Percentiles rank a stretch among this genome's conserved stretches.
Conservation (phyloP, 768 basidiomycete species). For the Russula emetica region DNA sequence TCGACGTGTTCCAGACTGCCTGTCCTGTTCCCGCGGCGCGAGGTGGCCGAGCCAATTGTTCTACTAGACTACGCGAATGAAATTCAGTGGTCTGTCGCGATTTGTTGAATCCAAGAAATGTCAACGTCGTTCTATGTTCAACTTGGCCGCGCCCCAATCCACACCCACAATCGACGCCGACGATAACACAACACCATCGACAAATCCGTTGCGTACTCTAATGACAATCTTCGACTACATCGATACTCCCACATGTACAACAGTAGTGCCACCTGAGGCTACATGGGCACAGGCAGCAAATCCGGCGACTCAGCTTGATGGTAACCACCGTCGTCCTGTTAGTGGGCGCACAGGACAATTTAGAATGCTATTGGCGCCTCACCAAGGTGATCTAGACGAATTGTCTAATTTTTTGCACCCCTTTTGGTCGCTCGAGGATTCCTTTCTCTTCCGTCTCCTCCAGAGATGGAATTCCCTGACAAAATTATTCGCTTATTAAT, state of each 20-base stretch:
- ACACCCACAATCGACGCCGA: neutral
- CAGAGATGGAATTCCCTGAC: conserved; percentile 22
- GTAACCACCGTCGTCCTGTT: too few species aligned
- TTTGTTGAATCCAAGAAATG: too few species aligned
- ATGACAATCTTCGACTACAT: conserved; percentile 22
- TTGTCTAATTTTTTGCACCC: conserved; percentile 14
- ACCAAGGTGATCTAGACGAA: conserved; percentile 3
- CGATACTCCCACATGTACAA: conserved; percentile 20
- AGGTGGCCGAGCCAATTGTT: too few species aligned
- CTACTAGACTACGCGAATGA: too few species aligned
- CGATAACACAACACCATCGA: neutral
- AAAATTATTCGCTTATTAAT: neutral
- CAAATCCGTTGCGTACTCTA: neutral
- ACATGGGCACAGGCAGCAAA: too few species aligned
- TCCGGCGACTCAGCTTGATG: too few species aligned
- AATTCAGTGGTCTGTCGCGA: too few species aligned
- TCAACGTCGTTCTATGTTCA: neutral
- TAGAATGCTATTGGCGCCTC: too few species aligned
- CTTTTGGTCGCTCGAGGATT: conserved; percentile 6
- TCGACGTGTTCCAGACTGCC: too few species aligned
- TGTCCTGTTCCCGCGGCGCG: too few species aligned
- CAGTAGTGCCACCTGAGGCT: conserved; percentile 1
- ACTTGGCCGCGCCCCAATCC: neutral
- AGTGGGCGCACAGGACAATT: neutral
- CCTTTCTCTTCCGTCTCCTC: conserved; percentile 26